Evolutionary conservation across 345 rosid species (phyloP), one percentile per base, ranked within the genome.

Genomic region (Passiflora organensis): DNA sequence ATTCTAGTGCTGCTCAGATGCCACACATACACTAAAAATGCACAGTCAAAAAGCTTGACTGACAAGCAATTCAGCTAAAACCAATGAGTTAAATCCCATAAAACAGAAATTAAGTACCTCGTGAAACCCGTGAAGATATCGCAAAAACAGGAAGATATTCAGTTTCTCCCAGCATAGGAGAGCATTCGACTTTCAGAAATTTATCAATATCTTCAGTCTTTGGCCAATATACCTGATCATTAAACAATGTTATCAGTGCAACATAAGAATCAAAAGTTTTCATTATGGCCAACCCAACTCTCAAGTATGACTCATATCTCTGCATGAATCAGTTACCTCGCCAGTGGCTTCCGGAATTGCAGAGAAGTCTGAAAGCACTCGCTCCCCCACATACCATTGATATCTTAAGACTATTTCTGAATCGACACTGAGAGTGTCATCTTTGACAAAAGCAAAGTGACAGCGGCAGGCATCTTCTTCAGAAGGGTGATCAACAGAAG

Each of bases 401-500:
- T 84, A 84, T 68, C 63, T 82, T 61, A 91, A 72, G 59, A 64
- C 71, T 62, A 91, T 61, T 63, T 80, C 78, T 24, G 71, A 68
- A 66, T 84, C 86, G 41, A 44, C 64, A 21, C 68, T 76, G 54
- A 63, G 48, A 56, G 79, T 75, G 74, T 68, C 77, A 48, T 84
- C 98, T 55, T 77, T 83, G 55, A 69, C 82, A 71, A 91, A 77
- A 59, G 32, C 59, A 67, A 91, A 78, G 71, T 81, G 94, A 74
- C 96, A 82, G 56, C 50, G 69, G 69, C 98, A 91, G 66, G 83
- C 79, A 72, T 90, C 87, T 71, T 86, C 95, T 81, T 91, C 98
- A 46, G 81, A 84, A 63, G 98, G 98, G 56, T 83, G 72, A 73
- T 91, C 95, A 69, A 88, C 68, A 58, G 72, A 82, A 24, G 86